Conservation (phyloP, 257 asterid genomes). For the Cinchona pubescens region DNA sequence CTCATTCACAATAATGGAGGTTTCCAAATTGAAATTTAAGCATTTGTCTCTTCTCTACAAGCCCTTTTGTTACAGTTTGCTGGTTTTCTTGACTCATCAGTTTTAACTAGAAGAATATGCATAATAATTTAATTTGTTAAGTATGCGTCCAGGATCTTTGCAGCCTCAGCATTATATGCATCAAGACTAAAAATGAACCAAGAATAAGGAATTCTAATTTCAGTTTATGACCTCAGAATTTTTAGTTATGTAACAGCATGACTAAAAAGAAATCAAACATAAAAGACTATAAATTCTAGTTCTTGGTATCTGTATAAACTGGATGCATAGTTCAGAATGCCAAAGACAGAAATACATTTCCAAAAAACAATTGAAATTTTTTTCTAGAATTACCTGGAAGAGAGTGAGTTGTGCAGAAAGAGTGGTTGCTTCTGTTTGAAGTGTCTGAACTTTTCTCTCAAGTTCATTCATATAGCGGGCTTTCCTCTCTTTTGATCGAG, state of each 20-base stretch:
- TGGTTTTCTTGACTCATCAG: background rate
- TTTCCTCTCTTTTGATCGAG: slow-evolving; percentile 89
- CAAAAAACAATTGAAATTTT: background rate
- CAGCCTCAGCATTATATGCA: background rate
- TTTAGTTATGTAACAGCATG: background rate
- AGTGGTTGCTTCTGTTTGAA: slow-evolving; percentile 87
- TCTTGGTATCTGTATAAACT: background rate
- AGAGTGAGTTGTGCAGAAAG: slow-evolving; percentile 79
- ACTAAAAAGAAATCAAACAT: background rate
- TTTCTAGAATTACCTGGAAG: slow-evolving; percentile 53
- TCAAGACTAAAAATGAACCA: background rate
- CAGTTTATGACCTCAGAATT: background rate
- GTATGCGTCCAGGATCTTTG: background rate
- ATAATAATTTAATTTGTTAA: background rate
- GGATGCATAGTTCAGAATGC: background rate
- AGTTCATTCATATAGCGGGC: slow-evolving; percentile 79
- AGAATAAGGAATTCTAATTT: background rate
- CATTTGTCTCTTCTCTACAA: background rate
- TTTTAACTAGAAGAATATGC: background rate
- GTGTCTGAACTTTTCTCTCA: slow-evolving; percentile 96
- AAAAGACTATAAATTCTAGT: background rate
- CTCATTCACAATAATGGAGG: background rate
- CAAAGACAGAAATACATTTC: background rate
- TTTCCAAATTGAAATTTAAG: background rate
- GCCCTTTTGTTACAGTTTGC: background rate